Evolutionary conservation across 2,329 filamentous ascomycete genomes (phyloP).

Genomic region (Penicillium brasilianum): DNA sequence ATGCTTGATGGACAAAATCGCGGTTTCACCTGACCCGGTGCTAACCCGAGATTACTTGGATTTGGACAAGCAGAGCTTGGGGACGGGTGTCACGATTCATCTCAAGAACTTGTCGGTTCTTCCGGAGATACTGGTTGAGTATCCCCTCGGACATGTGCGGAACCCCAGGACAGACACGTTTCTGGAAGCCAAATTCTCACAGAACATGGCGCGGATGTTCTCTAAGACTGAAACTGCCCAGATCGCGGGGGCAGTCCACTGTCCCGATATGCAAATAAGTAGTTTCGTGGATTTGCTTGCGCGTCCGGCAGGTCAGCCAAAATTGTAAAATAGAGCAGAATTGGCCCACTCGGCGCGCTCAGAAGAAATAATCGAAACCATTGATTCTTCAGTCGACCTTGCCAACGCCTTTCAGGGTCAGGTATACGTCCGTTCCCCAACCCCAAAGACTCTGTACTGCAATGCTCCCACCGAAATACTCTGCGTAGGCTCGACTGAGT

Average conservation of each 20-base stretch:
- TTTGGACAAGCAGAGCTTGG: conserved; percentile 32
- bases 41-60: conserved; percentile 42
- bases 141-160: conserved; percentile 30
- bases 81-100: conserved; percentile 33
- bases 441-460: conserved; percentile 94
- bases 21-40: conserved; percentile 30
- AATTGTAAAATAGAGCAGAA: conserved; percentile 10
- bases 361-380: not conserved
- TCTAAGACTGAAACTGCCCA: conserved; percentile 18
- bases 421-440: conserved; percentile 78
- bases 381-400: conserved; percentile 45
- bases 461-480: conserved; percentile 97
- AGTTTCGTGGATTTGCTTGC: conserved; percentile 28
- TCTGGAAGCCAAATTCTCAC: conserved; percentile 24
- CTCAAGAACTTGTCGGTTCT: conserved; percentile 32
- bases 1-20: conserved; percentile 34
- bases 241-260: conserved; percentile 20
- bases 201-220: conserved; percentile 29
- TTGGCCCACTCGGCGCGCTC: not conserved
- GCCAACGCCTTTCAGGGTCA: conserved; percentile 66
- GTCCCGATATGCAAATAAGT: conserved; percentile 18
- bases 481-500: conserved; percentile 88
- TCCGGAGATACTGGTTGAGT: conserved; percentile 43
- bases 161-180: conserved; percentile 19
- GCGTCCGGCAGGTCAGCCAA: conserved; percentile 7